Conservation (phyloP, 2,329 filamentous ascomycete species). For the Sclerotinia minor region DNA sequence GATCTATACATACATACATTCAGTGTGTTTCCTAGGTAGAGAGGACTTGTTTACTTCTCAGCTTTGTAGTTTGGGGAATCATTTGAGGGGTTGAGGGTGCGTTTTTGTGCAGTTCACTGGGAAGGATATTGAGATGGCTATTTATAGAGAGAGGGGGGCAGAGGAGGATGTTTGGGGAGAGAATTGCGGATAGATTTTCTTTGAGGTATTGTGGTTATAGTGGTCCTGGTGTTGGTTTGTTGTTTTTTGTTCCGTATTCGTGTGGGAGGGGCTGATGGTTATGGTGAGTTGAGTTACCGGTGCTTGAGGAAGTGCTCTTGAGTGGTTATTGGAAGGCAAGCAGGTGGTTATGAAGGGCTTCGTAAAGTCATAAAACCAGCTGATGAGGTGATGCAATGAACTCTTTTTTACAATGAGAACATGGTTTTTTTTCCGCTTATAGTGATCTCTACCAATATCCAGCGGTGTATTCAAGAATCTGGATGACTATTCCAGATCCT, state of each 20-base stretch:
- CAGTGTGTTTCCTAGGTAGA: neutral
- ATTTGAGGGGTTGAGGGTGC: neutral
- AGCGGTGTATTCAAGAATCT: neutral
- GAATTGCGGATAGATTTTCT: neutral
- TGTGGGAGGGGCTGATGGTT: neutral
- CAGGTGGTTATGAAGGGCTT: neutral
- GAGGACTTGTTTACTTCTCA: neutral
- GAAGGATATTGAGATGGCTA: slow-evolving; percentile 11
- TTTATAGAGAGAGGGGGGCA: neutral
- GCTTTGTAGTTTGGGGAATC: neutral
- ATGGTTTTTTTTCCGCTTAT: neutral
- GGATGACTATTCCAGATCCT: neutral
- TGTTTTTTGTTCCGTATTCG: neutral
- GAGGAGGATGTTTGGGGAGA: neutral
- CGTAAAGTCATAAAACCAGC: neutral
- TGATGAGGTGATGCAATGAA: neutral
- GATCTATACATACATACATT: neutral
- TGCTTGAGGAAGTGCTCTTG: neutral
- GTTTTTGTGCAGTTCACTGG: neutral
- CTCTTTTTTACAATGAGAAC: neutral
- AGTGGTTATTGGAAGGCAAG: neutral
- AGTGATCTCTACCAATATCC: neutral
- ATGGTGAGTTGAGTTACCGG: neutral
- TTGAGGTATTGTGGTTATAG: neutral
- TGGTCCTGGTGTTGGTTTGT: neutral